Conservation (phyloP, 2,329 filamentous ascomycete species). For the Xylariomycetidae sp. region DNA sequence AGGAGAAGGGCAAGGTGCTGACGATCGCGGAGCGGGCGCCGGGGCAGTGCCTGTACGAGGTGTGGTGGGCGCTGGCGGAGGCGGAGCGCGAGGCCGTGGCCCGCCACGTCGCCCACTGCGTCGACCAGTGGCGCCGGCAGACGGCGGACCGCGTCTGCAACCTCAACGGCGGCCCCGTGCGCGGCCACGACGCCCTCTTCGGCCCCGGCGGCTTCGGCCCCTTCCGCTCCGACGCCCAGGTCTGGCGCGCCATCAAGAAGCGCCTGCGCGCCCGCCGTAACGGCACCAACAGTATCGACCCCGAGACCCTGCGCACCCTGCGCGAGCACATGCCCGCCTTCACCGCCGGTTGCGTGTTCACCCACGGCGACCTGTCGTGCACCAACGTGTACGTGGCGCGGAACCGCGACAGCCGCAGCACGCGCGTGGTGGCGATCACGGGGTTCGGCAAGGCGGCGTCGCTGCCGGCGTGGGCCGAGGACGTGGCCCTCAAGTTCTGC, state of each 20-base stretch:
- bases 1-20: slow-evolving; percentile 20
- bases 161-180: slow-evolving; percentile 13
- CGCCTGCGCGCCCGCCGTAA: background rate
- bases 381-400: slow-evolving; percentile 15
- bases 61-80: slow-evolving; percentile 17
- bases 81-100: slow-evolving; percentile 14
- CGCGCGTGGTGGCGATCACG: slow-evolving; percentile 16
- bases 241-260: slow-evolving; percentile 13
- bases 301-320: slow-evolving; percentile 9
- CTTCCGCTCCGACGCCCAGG: slow-evolving; percentile 14
- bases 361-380: slow-evolving; percentile 23
- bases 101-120: slow-evolving; percentile 13
- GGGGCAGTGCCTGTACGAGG: slow-evolving; percentile 19
- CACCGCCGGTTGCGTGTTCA: slow-evolving; percentile 18
- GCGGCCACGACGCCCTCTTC: slow-evolving; percentile 16
- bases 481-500: slow-evolving; percentile 19
- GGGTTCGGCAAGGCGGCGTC: slow-evolving; percentile 19
- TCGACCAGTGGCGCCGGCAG: slow-evolving; percentile 17
- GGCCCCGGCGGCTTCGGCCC: slow-evolving; percentile 15
- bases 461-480: slow-evolving; percentile 21
- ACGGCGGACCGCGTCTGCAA: slow-evolving; percentile 11
- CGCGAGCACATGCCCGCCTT: slow-evolving; percentile 18
- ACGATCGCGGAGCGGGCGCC: slow-evolving; percentile 17
- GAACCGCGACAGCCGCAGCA: slow-evolving; percentile 5
- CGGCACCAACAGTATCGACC: slow-evolving; percentile 4